Evolutionary conservation across 2,329 filamentous ascomycete species (phyloP).

Genomic region (Emergomyces africanus): DNA sequence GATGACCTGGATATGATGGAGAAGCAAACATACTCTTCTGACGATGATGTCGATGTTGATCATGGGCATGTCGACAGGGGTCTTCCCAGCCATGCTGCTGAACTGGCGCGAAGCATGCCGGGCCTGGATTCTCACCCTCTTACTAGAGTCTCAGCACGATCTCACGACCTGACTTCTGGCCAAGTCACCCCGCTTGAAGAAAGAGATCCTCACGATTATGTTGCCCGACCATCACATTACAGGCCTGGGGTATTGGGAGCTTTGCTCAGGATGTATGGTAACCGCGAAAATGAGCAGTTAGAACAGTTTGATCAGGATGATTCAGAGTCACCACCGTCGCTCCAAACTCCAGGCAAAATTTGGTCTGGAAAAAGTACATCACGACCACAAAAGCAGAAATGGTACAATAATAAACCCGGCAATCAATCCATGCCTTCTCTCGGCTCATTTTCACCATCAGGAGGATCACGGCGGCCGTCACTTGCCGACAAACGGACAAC

Average conservation of each 20-base stretch:
- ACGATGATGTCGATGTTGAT: slow-evolving; percentile 11
- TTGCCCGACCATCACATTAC: slow-evolving; percentile 48
- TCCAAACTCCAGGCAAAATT: slow-evolving; percentile 7
- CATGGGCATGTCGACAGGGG: slow-evolving; percentile 2
- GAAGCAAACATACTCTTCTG: slow-evolving; percentile 6
- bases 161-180: slow-evolving; percentile 14
- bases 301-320: slow-evolving; percentile 11
- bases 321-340: neutral
- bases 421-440: slow-evolving; percentile 25
- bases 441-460: slow-evolving; percentile 8
- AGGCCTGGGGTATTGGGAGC: slow-evolving; percentile 61
- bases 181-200: slow-evolving; percentile 15
- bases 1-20: neutral
- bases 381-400: slow-evolving; percentile 23
- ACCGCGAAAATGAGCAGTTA: slow-evolving; percentile 28
- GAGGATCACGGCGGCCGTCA: slow-evolving; percentile 6
- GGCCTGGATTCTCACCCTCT: slow-evolving; percentile 21
- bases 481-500: neutral
- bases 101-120: slow-evolving; percentile 26
- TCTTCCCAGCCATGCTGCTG: slow-evolving; percentile 18
- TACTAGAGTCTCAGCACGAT: slow-evolving; percentile 21
- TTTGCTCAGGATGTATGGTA: slow-evolving; percentile 56
- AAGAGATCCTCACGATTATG: slow-evolving; percentile 46
- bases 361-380: neutral
- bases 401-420: slow-evolving; percentile 30